Conservation (phyloP, 2,329 filamentous ascomycete genomes). For the Pseudocercospora macadamiae region DNA sequence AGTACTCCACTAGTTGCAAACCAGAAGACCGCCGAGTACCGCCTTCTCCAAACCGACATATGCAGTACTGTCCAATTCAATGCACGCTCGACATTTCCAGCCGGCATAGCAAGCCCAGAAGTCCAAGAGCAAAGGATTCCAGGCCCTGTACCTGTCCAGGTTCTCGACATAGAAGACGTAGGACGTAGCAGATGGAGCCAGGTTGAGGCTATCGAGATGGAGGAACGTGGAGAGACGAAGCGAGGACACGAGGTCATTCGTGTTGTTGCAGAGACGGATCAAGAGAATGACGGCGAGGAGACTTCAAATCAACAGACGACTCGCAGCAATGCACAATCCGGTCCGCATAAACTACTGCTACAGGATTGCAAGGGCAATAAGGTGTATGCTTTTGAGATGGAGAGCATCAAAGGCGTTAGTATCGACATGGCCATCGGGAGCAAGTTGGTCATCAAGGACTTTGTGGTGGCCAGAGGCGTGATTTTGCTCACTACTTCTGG, state of each 20-base stretch:
- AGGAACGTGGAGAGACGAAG: conserved; percentile 72
- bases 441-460: conserved; percentile 73
- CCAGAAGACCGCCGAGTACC: conserved; percentile 77
- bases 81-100: conserved; percentile 58
- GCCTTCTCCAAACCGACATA: conserved; percentile 78
- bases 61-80: conserved; percentile 57
- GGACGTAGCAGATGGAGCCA: conserved; percentile 81
- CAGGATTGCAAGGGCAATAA: conserved; percentile 76
- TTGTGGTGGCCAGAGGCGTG: conserved; percentile 72
- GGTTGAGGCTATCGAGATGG: conserved; percentile 76
- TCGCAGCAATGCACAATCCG: conserved; percentile 39
- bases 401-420: conserved; percentile 65
- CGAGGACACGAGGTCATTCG: conserved; percentile 81
- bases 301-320: conserved; percentile 11
- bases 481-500: conserved; percentile 73
- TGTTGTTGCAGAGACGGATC: conserved; percentile 61
- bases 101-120: conserved; percentile 57
- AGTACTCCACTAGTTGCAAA: conserved; percentile 69
- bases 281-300: conserved; percentile 38
- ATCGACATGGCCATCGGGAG: conserved; percentile 72
- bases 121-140: conserved; percentile 60
- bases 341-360: conserved; percentile 78
- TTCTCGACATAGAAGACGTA: conserved; percentile 85
- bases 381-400: conserved; percentile 73
- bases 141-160: conserved; percentile 72